These are phyloP conservation scores for Onygenales sp. DNA, from an alignment of 2,329 filamentous ascomycete genomes.

Conservation along the genomic window DNA sequence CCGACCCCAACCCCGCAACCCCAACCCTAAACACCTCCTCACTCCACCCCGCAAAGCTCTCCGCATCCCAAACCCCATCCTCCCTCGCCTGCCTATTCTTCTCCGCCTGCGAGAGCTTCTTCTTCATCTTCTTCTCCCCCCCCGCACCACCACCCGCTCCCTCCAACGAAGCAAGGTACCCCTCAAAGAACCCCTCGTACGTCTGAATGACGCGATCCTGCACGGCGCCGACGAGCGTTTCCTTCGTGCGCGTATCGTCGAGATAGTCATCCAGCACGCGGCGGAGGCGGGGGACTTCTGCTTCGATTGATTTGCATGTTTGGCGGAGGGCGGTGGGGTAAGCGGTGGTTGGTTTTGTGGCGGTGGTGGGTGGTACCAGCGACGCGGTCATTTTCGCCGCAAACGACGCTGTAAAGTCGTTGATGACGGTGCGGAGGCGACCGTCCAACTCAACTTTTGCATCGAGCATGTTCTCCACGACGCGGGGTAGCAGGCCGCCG, in stretches of 20 bases:
- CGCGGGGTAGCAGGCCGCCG: conserved; percentile 50
- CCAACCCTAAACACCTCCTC: conserved; percentile 50
- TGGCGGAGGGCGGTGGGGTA: conserved; percentile 1
- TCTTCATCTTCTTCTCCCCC: conserved; percentile 21
- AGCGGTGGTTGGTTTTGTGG: conserved; percentile 5
- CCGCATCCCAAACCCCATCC: conserved; percentile 55
- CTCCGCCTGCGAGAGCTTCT: conserved; percentile 18
- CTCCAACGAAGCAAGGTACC: conserved; percentile 32
- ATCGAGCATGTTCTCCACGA: conserved; percentile 63
- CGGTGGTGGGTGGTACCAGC: conserved; percentile 20
- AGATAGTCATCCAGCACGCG: conserved; percentile 52
- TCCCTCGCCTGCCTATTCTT: conserved; percentile 52
- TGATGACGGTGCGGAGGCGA: conserved; percentile 52
- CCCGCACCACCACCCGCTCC: conserved; percentile 15
- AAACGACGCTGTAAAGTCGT: conserved; percentile 54
- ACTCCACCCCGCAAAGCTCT: conserved; percentile 55
- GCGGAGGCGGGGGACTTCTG: conserved; percentile 48
- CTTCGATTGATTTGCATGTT: conserved; percentile 41
- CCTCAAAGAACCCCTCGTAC: conserved; percentile 57
- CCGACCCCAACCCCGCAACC: conserved; percentile 22
- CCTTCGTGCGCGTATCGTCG: conserved; percentile 54
- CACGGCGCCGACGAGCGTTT: conserved; percentile 57
- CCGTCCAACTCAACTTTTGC: conserved; percentile 60
- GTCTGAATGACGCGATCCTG: conserved; percentile 53
- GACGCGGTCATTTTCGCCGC: conserved; percentile 47